phyloP scores from a whole-genome alignment of 441 rosid genomes.

The Daphne laureola region DNA sequence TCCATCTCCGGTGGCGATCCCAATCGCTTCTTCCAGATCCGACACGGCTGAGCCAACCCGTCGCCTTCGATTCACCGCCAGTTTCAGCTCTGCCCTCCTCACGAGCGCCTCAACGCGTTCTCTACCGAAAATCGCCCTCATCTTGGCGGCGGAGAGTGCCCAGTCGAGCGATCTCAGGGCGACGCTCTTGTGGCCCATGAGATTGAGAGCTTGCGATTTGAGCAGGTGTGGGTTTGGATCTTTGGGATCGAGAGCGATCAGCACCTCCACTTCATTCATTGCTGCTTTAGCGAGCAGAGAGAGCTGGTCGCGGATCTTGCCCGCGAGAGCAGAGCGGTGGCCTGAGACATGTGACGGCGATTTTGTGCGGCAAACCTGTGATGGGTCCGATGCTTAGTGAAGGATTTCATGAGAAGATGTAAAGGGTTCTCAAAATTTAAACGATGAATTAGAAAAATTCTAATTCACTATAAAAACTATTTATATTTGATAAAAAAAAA shows the following conservation, averaged over 20 bases:
- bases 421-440: no score
- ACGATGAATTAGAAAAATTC: no score
- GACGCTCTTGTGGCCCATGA: slow-evolving; percentile 41
- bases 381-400: slow-evolving; percentile 18
- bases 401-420: slow-evolving; percentile 18
- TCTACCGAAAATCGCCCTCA: slow-evolving; percentile 28
- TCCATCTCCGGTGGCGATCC: slow-evolving; percentile 19
- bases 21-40: slow-evolving; percentile 42
- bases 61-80: slow-evolving; percentile 40
- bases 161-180: slow-evolving; percentile 46
- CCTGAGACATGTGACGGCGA: slow-evolving; percentile 38
- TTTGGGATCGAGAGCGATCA: slow-evolving; percentile 33
- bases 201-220: slow-evolving; percentile 43
- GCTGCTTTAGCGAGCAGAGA: slow-evolving; percentile 44
- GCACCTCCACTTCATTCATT: slow-evolving; percentile 41
- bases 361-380: slow-evolving; percentile 34
- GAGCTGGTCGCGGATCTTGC: slow-evolving; percentile 42
- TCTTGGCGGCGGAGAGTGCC: slow-evolving; percentile 41
- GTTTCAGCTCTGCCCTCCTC: slow-evolving; percentile 49
- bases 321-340: slow-evolving; percentile 35
- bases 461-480: no score
- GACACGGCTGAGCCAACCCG: slow-evolving; percentile 50
- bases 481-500: no score
- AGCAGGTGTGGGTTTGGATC: slow-evolving; percentile 46
- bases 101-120: slow-evolving; percentile 49